Percentiles rank a stretch among this genome's conserved stretches.
Evolutionary conservation across 2,329 filamentous ascomycete genomes (phyloP).

Genomic region (Madurella fahalii): DNA sequence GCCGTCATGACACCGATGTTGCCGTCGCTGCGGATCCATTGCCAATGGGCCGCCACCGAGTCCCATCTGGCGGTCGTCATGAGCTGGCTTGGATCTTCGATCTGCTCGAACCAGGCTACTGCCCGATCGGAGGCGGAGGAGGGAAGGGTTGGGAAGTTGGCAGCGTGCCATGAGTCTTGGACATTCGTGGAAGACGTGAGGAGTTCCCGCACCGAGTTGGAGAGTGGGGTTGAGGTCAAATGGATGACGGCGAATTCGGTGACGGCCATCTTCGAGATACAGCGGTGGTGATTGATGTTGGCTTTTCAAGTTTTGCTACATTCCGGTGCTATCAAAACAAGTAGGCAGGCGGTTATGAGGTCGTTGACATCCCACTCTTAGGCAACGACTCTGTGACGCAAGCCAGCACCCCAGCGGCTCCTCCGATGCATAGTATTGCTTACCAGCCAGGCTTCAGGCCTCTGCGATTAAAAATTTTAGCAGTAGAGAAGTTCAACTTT

Average conservation of each 20-base stretch:
- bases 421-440: too few species aligned
- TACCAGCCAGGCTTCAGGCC: too few species aligned
- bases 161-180: constrained; percentile 40
- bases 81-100: constrained; percentile 35
- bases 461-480: too few species aligned
- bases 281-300: neutral
- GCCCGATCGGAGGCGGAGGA: constrained; percentile 35
- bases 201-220: constrained; percentile 31
- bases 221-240: constrained; percentile 30
- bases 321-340: too few species aligned
- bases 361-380: too few species aligned
- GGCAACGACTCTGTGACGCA: too few species aligned
- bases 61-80: constrained; percentile 45
- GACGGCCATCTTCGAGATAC: constrained; percentile 31
- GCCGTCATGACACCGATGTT: constrained; percentile 35
- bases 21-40: constrained; percentile 42
- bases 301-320: neutral
- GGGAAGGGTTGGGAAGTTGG: constrained; percentile 33
- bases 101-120: constrained; percentile 33
- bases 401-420: too few species aligned
- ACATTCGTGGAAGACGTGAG: constrained; percentile 32
- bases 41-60: constrained; percentile 37
- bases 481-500: too few species aligned
- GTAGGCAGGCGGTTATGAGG: too few species aligned
- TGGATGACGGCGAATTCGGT: constrained; percentile 39